A percentile compares a stretch with the other conserved stretches of the same genome.
Evolutionary conservation across 2,329 filamentous ascomycete species (phyloP).

Genomic region (Penicillium crustosum): DNA sequence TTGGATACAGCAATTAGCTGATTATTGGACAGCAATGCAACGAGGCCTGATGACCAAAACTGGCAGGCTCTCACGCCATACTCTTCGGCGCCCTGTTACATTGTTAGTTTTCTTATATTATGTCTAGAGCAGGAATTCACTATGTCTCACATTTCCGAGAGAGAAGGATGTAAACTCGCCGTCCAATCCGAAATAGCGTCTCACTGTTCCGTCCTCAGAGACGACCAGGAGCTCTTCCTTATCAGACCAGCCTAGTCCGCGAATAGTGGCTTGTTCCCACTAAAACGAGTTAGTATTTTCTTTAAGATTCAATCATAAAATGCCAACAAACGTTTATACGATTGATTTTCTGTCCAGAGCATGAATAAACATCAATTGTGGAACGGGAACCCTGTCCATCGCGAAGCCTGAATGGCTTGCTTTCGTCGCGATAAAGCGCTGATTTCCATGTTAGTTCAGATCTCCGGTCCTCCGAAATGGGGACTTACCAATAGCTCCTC

Average conservation of each 20-base stretch:
- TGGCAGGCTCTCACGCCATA: conserved; percentile 83
- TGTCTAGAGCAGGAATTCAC: too few relatives aligned
- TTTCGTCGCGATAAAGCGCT: conserved; percentile 85
- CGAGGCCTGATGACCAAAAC: conserved; percentile 91
- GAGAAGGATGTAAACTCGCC: conserved; percentile 94
- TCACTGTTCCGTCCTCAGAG: conserved; percentile 83
- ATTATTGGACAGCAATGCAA: conserved; percentile 87
- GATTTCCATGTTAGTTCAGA: not conserved
- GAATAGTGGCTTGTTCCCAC: conserved; percentile 88
- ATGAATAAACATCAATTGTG: conserved; percentile 91
- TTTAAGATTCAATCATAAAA: not conserved
- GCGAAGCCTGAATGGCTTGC: conserved; percentile 76
- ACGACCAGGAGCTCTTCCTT: conserved; percentile 89
- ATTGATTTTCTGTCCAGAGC: conserved; percentile 82
- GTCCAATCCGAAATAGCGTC: conserved; percentile 88
- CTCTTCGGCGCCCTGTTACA: conserved; percentile 70
- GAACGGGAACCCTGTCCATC: conserved; percentile 71
- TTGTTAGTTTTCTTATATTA: conserved; percentile 14
- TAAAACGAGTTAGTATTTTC: conserved; percentile 33
- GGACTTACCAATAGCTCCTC: conserved; percentile 80
- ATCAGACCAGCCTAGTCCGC: conserved; percentile 92
- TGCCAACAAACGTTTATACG: conserved; percentile 60
- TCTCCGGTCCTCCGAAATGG: not conserved
- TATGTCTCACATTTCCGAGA: conserved; percentile 65
- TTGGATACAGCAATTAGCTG: conserved; percentile 80